These are phyloP conservation scores for Infundibulicybe gibba DNA, from an alignment of 768 basidiomycete species.

Conservation along the genomic window DNA sequence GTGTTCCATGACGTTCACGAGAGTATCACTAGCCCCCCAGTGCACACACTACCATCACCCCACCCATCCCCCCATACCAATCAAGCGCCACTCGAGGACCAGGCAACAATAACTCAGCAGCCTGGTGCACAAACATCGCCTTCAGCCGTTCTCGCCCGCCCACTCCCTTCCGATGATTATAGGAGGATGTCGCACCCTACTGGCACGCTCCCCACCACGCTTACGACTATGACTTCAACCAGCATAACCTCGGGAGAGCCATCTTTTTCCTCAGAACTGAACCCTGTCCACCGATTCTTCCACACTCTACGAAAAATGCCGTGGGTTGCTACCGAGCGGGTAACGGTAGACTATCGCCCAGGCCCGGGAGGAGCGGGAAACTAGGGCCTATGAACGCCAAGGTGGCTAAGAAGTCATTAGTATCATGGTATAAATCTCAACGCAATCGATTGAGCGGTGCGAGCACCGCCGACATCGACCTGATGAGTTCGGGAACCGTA, in stretches of 20 bases:
- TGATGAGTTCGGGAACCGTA: conserved; percentile 24
- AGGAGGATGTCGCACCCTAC: conserved; percentile 30
- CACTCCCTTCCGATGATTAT: conserved; percentile 30
- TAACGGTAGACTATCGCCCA: conserved; percentile 44
- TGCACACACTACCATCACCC: conserved; percentile 7
- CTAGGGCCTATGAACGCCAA: not conserved
- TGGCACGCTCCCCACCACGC: conserved; percentile 15
- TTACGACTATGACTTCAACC: conserved; percentile 14
- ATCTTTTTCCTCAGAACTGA: conserved; percentile 32
- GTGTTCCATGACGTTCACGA: not conserved
- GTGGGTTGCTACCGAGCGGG: conserved; percentile 40
- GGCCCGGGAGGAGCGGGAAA: conserved; percentile 15
- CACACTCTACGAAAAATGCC: conserved; percentile 38
- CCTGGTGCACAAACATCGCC: too few species aligned
- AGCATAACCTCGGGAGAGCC: conserved; percentile 24
- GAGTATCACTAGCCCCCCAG: not conserved
- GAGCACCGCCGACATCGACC: conserved; percentile 24
- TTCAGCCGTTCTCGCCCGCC: conserved; percentile 29
- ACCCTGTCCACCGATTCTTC: conserved; percentile 39
- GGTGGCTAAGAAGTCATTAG: conserved; percentile 20
- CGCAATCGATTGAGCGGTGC: conserved; percentile 17
- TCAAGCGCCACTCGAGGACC: conserved; percentile 7
- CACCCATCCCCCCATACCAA: conserved; percentile 1
- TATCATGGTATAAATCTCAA: conserved; percentile 29
- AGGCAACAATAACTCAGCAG: conserved; percentile 8